A percentile compares a stretch with the other conserved stretches of the same genome.
Conservation (phyloP, 257 asterid genomes). For the Primulina huaijiensis region DNA sequence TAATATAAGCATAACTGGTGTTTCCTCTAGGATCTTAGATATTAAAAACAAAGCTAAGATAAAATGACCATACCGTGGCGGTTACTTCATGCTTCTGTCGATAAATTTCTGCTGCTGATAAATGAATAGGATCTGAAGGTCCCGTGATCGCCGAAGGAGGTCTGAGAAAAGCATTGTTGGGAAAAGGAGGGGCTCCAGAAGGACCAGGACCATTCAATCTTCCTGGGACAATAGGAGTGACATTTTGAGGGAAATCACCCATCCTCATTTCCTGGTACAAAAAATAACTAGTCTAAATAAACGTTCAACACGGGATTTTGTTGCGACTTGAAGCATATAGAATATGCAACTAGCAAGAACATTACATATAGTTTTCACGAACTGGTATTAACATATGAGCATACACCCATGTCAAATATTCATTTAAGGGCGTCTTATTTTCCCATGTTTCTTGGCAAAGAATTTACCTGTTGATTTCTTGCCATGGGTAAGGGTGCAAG, state of each 20-base stretch:
- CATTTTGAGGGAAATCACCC: constrained; percentile 63
- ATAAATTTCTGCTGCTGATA: constrained; percentile 67
- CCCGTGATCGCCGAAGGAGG: constrained; percentile 65
- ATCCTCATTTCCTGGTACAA: constrained; percentile 63
- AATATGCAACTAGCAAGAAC: constrained; percentile 2
- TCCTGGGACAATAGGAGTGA: constrained; percentile 51
- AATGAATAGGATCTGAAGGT: constrained; percentile 63
- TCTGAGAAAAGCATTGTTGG: constrained; percentile 52
- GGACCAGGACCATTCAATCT: constrained; percentile 34
- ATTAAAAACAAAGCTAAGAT: constrained; percentile 7
- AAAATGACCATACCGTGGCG: constrained; percentile 71
- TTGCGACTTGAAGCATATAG: neutral
- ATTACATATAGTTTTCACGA: constrained; percentile 8
- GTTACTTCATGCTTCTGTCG: constrained; percentile 88
- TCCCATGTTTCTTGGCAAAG: constrained; percentile 8
- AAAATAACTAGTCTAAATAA: constrained; percentile 23
- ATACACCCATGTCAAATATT: neutral
- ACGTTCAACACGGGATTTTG: constrained; percentile 17
- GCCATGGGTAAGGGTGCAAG: constrained; percentile 74
- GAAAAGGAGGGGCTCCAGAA: constrained; percentile 50
- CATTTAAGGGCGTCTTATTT: constrained; percentile 7
- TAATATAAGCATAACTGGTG: neutral
- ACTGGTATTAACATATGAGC: neutral
- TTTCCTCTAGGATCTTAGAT: neutral
- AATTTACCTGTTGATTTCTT: constrained; percentile 67